Conservation (phyloP, 192 early-diverging fungal species). For the Chytriomyces confervae region DNA sequence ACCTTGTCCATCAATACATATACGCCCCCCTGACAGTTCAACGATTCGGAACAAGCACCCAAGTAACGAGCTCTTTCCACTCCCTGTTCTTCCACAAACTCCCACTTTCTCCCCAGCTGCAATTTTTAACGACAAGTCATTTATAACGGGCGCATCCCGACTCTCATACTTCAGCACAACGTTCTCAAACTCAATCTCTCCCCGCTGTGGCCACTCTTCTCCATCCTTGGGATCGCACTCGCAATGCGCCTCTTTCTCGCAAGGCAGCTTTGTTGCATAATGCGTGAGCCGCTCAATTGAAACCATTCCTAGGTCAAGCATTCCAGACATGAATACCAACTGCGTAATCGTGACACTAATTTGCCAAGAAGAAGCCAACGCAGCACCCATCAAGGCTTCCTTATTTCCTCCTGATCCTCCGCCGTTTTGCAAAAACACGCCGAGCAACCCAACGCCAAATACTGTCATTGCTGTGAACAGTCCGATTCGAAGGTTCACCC, state of each 20-base stretch:
- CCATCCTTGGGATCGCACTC: not conserved
- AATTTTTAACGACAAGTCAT: not conserved
- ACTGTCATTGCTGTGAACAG: not conserved
- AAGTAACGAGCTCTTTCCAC: not conserved
- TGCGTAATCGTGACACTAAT: not conserved
- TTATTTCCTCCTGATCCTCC: not conserved
- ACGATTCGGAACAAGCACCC: conserved; percentile 3
- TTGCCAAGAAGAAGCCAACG: conserved; percentile 1
- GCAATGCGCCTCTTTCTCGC: not conserved
- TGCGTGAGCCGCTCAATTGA: conserved; percentile 2
- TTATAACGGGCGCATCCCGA: not conserved
- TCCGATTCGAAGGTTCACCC: conserved; percentile 2
- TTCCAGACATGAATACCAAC: conserved; percentile 3
- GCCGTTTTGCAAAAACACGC: not conserved
- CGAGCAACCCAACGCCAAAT: not conserved
- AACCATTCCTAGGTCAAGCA: conserved; percentile 5
- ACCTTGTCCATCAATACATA: not conserved
- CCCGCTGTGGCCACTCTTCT: not conserved
- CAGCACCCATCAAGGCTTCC: conserved; percentile 2
- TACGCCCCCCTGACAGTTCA: not conserved
- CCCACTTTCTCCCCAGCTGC: not conserved
- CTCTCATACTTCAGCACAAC: not conserved
- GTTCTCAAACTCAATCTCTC: conserved; percentile 1
- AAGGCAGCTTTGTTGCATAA: not conserved
- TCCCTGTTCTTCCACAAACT: not conserved